These are phyloP conservation scores for Rhodosporidiobolus odoratus DNA, from an alignment of 768 basidiomycete species.

Conservation along the genomic window DNA sequence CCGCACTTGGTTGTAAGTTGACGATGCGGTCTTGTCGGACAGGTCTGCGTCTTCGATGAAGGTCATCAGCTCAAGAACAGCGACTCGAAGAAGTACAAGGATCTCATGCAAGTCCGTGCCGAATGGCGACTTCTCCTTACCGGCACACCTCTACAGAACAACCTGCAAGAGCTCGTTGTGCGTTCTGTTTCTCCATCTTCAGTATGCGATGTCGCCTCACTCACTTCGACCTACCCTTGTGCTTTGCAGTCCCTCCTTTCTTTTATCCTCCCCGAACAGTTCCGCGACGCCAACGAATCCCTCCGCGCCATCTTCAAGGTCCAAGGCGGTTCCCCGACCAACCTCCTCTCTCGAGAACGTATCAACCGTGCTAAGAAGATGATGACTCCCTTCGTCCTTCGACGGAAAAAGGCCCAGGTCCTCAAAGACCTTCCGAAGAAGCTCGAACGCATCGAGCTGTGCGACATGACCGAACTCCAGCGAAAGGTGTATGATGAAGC, in stretches of 20 bases:
- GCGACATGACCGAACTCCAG: conserved; percentile 81
- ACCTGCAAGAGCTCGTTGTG: conserved; percentile 52
- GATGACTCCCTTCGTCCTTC: conserved; percentile 97
- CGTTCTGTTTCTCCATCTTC: conserved; percentile 30
- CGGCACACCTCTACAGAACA: conserved; percentile 79
- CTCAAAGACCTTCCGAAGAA: conserved; percentile 88
- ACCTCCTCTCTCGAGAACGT: conserved; percentile 82
- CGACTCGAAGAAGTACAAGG: conserved; percentile 91
- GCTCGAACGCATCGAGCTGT: conserved; percentile 88
- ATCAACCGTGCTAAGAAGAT: conserved; percentile 94
- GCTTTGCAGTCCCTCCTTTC: conserved; percentile 84
- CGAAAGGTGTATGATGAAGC: conserved; percentile 76
- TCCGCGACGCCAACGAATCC: conserved; percentile 66
- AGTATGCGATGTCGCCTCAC: neutral
- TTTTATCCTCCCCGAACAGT: conserved; percentile 90
- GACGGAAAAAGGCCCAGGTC: conserved; percentile 95
- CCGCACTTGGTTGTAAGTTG: neutral
- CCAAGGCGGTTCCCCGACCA: conserved; percentile 73
- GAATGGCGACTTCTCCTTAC: conserved; percentile 88
- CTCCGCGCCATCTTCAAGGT: conserved; percentile 95
- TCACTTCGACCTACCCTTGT: neutral
- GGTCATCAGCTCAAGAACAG: conserved; percentile 97
- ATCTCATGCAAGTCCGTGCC: conserved; percentile 74
- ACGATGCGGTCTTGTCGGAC: neutral
- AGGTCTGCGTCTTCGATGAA: conserved; percentile 95